Evolutionary conservation across 2,329 filamentous ascomycete genomes (phyloP).

Genomic region (Monilinia laxa): DNA sequence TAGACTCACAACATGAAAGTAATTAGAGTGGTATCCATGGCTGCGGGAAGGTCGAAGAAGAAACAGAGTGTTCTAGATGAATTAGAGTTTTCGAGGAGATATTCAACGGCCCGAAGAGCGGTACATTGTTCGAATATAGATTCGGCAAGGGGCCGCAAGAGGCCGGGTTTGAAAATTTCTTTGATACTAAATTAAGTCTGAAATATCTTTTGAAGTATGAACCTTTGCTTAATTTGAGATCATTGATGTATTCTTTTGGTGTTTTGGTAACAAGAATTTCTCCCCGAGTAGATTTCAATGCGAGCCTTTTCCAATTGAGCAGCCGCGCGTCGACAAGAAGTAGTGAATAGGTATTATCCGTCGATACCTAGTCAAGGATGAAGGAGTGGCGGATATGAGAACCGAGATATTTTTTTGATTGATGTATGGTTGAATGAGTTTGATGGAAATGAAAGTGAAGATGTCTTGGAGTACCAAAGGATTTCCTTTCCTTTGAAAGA

Average conservation of each 20-base stretch:
- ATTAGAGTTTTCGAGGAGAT: constrained; percentile 1
- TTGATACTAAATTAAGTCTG: constrained; percentile 9
- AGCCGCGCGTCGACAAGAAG: background rate
- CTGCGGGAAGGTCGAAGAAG: constrained; percentile 28
- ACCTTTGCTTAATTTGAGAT: background rate
- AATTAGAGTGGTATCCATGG: constrained; percentile 58
- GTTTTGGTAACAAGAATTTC: background rate
- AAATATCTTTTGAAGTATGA: background rate
- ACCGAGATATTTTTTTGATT: background rate
- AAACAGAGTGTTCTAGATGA: background rate
- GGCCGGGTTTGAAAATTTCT: background rate
- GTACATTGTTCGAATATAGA: constrained; percentile 1
- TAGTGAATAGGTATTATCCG: background rate
- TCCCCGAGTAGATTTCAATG: background rate
- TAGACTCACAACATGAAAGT: constrained; percentile 61
- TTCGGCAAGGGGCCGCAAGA: background rate
- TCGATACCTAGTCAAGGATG: background rate
- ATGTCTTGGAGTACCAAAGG: background rate
- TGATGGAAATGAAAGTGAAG: background rate
- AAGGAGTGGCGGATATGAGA: background rate
- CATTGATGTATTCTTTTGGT: background rate
- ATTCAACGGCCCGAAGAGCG: constrained; percentile 7
- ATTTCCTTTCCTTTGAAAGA: background rate
- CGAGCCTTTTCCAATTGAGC: background rate
- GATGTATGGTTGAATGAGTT: background rate